Evolutionary conservation across 768 basidiomycete genomes (phyloP), one percentile per base, ranked within the genome.

Genomic region (Xerocomus spinulosus): DNA sequence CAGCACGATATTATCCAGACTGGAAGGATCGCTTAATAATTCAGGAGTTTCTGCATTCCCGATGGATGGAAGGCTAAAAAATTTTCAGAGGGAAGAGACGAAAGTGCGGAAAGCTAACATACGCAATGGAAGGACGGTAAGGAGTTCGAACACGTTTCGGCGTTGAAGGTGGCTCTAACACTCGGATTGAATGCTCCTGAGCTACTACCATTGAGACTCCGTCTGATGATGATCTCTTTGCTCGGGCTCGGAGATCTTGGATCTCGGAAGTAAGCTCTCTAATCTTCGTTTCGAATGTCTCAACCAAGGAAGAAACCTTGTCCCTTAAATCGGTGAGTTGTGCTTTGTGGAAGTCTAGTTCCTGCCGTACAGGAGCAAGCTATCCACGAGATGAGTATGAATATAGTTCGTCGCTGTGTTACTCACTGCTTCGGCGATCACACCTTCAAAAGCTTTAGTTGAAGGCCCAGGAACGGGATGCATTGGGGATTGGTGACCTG

Each of bases 281-380:
- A 10, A 81, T 67, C 55, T 68, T 68, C 29, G 62, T 54, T 53
- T 71, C 70, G 29, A 67, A 67, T 9, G 62, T 62, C 29, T 61
- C 60, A 14, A 67, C 52, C 44, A 67, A 17, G 44, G 49, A 52
- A 42, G 67, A 50, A 14, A 67, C 54, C 39, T 65, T 67, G 30
- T 67, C 58, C 48, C 54, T 67, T 12, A 67, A 45, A 33, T 68
- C 63, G 24, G 51, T 66, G 18, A 80, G 57, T 55, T 81, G 76
- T 28, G 68, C 59, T 59, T 73, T 75, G 42, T 81, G 68, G 3
- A 68, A 62, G 46, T 74, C 66, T 18, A 80, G 58, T 55, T 79
- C 79, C 42, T 73, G 71, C 44, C 76, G 71, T 13, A 84, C 58
- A 15, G 82, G 80, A 30, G 69, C 72, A 46, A 80, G 54, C 80